These are phyloP conservation scores for Kentomonas sorsogonicus DNA, from an alignment of 208 protist species.

Conservation along the genomic window DNA sequence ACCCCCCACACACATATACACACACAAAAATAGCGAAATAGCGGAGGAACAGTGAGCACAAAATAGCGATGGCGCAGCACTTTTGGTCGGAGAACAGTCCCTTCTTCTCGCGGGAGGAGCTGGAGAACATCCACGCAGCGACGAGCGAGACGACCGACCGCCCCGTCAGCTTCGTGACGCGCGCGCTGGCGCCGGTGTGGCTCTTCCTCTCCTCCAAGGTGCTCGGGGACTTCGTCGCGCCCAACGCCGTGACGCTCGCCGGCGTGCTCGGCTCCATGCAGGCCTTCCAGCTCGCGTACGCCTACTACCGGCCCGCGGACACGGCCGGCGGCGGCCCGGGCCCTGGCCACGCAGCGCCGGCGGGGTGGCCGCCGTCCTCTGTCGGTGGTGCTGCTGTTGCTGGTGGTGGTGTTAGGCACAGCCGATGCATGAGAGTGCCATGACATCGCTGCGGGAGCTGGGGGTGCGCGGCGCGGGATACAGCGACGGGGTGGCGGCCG, in stretches of 20 bases:
- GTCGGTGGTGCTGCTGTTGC: background rate
- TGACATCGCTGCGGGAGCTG: slow-evolving; percentile 31
- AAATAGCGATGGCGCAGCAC: slow-evolving; percentile 31
- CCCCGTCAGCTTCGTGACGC: slow-evolving; percentile 70
- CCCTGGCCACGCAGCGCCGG: too few relatives aligned
- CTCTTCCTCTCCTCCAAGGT: slow-evolving; percentile 37
- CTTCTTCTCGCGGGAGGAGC: slow-evolving; percentile 68
- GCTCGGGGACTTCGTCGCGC: slow-evolving; percentile 81
- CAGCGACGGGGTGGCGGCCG: background rate
- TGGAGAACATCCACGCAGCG: slow-evolving; percentile 57
- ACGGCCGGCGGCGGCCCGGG: background rate
- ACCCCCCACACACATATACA: background rate
- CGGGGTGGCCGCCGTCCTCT: background rate
- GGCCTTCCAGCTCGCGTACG: slow-evolving; percentile 77
- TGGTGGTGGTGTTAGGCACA: background rate
- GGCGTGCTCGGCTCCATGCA: slow-evolving; percentile 79
- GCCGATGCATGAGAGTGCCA: slow-evolving; percentile 6
- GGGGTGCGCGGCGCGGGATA: slow-evolving; percentile 28
- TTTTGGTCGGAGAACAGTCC: slow-evolving; percentile 76
- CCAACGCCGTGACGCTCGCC: slow-evolving; percentile 85
- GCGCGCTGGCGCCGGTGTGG: slow-evolving; percentile 67
- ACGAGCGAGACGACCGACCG: slow-evolving; percentile 66
- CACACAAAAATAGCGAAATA: background rate
- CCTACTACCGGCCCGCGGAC: slow-evolving; percentile 47
- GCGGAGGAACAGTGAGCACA: background rate